Base-by-base conservation (phyloP, 176 grass and related monocot genomes). In the Ensete glaucum region DNA sequence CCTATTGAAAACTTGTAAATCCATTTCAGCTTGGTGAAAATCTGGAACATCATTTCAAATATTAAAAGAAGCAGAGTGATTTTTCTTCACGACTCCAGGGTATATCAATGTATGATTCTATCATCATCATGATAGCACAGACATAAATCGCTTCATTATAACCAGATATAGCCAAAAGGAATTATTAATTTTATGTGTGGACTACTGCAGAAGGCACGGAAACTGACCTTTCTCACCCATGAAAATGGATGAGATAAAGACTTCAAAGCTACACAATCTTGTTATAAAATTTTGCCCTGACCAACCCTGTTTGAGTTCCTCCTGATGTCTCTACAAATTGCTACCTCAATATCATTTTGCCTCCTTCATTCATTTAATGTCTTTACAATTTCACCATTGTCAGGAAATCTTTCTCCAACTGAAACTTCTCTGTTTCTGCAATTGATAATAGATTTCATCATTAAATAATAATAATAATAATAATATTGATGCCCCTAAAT, bases 221-320 rank as follows among this genome's bases (percentile, higher is more conserved):
- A 19, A 60, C 57, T 20, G 16, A 60, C 57, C 57, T 60, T 60
- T 83, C 20, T 25, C 70, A 48, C 62, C 12, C 15, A 51, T 9
- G 58, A 17, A n/a, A 67, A 84, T 13, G 20, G 1, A 26, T 13
- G 20, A 23, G 1, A 63, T 87, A 93, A 93, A 54, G 85, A 77
- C 79, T 85, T 76, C 57, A 93, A 85, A 0, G 63, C 82, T 82
- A 85, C 75, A 24, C 34, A 88, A 51, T 97, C 94, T 85, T 88
- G 81, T 88, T 84, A 93, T 73, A 85, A 21, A 49, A 81, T 76
- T 51, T 81, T 76, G 82, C 90, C 88, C 85, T 93, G 88, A 78
- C 81, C 79, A 57, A 84, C 78, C 63, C 51, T 62, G 79, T 72
- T 89, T 27, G 72, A 54, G 50, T 81, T 87, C 26, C 84, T 81